These are phyloP conservation scores for Candida gigantensis DNA, from an alignment of 1,139 yeast genomes.

Conservation along the genomic window DNA sequence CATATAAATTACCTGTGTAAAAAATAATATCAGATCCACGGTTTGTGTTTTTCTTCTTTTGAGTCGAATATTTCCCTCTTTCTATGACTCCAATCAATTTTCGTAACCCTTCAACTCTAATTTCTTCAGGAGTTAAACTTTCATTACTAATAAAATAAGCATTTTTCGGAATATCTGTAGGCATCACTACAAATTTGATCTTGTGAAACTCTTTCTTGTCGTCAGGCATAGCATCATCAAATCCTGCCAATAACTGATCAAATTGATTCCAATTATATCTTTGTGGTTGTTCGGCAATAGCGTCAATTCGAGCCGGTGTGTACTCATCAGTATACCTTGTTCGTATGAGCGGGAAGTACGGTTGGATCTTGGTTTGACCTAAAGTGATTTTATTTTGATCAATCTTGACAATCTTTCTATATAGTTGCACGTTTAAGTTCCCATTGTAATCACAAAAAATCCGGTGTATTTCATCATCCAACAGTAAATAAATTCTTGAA, in stretches of 20 bases:
- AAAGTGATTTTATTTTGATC: constrained; percentile 27
- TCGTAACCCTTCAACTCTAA: constrained; percentile 82
- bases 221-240: constrained; percentile 66
- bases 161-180: constrained; percentile 67
- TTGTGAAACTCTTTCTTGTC: constrained; percentile 60
- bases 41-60: constrained; percentile 42
- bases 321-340: constrained; percentile 77
- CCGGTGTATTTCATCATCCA: constrained; percentile 84
- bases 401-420: constrained; percentile 32
- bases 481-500: constrained; percentile 66
- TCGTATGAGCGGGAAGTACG: constrained; percentile 60
- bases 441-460: constrained; percentile 71
- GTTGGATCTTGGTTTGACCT: constrained; percentile 19
- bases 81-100: constrained; percentile 69
- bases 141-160: constrained; percentile 57
- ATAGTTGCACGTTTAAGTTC: constrained; percentile 75
- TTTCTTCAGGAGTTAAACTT: constrained; percentile 74
- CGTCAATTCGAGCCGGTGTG: constrained; percentile 58
- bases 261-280: constrained; percentile 85
- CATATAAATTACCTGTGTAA: constrained; percentile 82
- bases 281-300: constrained; percentile 52
- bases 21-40: constrained; percentile 75
- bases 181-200: constrained; percentile 81
- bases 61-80: constrained; percentile 53
- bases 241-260: constrained; percentile 90